phyloP scores from a whole-genome alignment of 352 stramenopile species.

The Phytophthora kernoviae region DNA sequence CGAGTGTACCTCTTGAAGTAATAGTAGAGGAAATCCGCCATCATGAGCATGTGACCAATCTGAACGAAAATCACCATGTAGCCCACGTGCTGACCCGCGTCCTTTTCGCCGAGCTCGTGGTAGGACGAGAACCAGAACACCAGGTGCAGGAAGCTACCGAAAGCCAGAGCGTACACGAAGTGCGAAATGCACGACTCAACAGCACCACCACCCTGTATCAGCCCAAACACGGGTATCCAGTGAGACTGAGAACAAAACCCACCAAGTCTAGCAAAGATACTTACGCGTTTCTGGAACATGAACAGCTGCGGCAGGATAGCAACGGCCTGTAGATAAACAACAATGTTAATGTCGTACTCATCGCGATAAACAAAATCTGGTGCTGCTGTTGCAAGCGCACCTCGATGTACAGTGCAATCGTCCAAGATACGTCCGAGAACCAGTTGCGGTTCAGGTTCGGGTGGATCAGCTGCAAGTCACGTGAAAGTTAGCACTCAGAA shows the following conservation, averaged over 20 bases:
- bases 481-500: not conserved
- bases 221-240: not conserved
- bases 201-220: constrained; percentile 80
- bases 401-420: constrained; percentile 98
- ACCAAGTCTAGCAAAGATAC: constrained; percentile 14
- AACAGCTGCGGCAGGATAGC: constrained; percentile 98
- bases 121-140: constrained; percentile 99
- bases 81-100: constrained; percentile 86
- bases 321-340: constrained; percentile 47
- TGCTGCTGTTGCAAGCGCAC: no score
- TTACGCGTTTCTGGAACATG: constrained; percentile 98
- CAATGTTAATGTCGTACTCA: not conserved
- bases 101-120: constrained; percentile 96
- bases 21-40: constrained; percentile 99
- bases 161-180: constrained; percentile 96
- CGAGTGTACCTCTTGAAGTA: constrained; percentile 93
- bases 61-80: constrained; percentile 98
- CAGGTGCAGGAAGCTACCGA: constrained; percentile 96
- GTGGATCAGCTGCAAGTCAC: constrained; percentile 91
- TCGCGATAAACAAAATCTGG: not conserved
- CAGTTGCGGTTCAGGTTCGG: constrained; percentile 96
- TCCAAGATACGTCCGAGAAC: constrained; percentile 96
- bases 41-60: constrained; percentile 98
- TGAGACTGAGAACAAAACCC: constrained; percentile 3
- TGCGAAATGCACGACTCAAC: constrained; percentile 97